Evolutionary conservation across 2,329 filamentous ascomycete genomes (phyloP).

Genomic region (Pseudomassariella vexata): DNA sequence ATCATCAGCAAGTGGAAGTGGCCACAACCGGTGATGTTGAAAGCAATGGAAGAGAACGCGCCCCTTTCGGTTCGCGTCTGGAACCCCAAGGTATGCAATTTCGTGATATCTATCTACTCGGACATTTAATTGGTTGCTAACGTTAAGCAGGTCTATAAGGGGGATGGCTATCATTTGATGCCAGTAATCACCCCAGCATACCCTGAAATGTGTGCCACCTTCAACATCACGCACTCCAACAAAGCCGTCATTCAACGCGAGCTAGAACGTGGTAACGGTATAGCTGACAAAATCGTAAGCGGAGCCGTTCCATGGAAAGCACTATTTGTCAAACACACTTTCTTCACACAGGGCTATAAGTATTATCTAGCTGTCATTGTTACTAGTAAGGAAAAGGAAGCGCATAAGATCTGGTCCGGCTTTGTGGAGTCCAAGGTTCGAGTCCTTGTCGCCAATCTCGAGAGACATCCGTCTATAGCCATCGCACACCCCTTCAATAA

Average conservation of each 20-base stretch:
- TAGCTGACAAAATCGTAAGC: constrained; percentile 73
- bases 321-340: constrained; percentile 82
- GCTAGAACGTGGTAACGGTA: constrained; percentile 68
- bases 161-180: constrained; percentile 86
- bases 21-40: constrained; percentile 89
- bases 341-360: constrained; percentile 90
- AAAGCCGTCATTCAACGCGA: constrained; percentile 80
- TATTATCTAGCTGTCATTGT: constrained; percentile 90
- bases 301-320: constrained; percentile 79
- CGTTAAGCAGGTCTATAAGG: constrained; percentile 72
- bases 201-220: constrained; percentile 95
- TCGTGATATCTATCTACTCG: too few species aligned
- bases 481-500: constrained; percentile 91
- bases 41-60: constrained; percentile 78
- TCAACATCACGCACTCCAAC: constrained; percentile 85
- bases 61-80: constrained; percentile 80
- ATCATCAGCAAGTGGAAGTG: constrained; percentile 89
- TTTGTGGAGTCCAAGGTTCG: constrained; percentile 91
- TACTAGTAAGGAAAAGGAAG: constrained; percentile 75
- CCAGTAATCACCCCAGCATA: constrained; percentile 97
- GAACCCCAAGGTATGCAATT: constrained; percentile 72
- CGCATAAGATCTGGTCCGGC: constrained; percentile 82
- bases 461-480: constrained; percentile 72
- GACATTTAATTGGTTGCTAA: too few species aligned
- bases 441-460: constrained; percentile 75